Evolutionary conservation across 129 eudicot species (phyloP).

Genomic region (Flaveria brownii): DNA sequence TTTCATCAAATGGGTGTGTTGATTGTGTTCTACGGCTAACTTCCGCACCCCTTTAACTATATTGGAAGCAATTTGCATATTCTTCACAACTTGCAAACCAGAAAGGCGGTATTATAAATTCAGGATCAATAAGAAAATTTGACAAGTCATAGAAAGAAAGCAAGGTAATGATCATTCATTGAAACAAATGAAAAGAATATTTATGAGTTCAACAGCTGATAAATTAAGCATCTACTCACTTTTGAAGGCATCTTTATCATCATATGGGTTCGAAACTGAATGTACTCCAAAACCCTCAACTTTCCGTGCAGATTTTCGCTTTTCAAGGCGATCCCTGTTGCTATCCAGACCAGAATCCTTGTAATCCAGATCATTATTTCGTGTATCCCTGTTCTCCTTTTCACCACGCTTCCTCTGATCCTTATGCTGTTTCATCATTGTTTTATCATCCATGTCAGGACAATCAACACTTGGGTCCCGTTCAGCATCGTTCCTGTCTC

Average conservation of each 20-base stretch:
- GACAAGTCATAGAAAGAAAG: neutral
- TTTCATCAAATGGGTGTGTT: conserved; percentile 6
- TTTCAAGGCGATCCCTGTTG: conserved; percentile 54
- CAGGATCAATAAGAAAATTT: conserved; percentile 18
- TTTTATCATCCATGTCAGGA: conserved; percentile 70
- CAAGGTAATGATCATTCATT: neutral
- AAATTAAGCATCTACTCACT: conserved; percentile 54
- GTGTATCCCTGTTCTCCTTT: conserved; percentile 65
- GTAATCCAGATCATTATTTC: conserved; percentile 68
- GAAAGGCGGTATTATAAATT: neutral
- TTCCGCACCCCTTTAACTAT: neutral
- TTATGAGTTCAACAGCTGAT: conserved; percentile 21
- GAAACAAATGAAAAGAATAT: conserved; percentile 9
- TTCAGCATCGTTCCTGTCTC: conserved; percentile 56
- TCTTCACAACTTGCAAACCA: conserved; percentile 2
- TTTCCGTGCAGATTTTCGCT: conserved; percentile 75
- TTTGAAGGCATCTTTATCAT: conserved; percentile 74
- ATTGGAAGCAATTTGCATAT: conserved; percentile 9
- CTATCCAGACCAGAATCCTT: conserved; percentile 64
- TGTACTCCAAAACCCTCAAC: conserved; percentile 68
- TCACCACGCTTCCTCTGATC: conserved; percentile 71
- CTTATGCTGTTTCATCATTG: conserved; percentile 57
- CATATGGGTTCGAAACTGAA: conserved; percentile 49
- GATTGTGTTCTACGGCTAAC: neutral
- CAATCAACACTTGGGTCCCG: conserved; percentile 63